These are phyloP conservation scores for Saccharomyces hybrid DNA, from an alignment of 1,139 yeast species.

Conservation along the genomic window DNA sequence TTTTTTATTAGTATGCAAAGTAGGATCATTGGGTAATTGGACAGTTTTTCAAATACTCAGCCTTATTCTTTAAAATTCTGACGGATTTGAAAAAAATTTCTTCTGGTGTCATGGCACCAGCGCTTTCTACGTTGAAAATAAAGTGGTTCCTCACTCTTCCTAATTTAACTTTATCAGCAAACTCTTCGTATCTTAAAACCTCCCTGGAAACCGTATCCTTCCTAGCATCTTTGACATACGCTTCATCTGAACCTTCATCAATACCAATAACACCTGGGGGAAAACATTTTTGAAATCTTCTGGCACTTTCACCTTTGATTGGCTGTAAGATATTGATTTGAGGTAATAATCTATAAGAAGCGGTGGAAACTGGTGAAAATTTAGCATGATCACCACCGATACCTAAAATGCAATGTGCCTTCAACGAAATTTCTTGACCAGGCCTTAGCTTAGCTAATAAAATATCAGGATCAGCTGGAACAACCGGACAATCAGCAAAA, in stretches of 20 bases:
- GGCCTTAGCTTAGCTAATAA: constrained; percentile 89
- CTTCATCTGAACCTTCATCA: constrained; percentile 52
- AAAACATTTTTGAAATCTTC: constrained; percentile 79
- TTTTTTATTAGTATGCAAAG: neutral
- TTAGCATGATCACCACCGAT: constrained; percentile 94
- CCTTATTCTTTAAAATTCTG: constrained; percentile 77
- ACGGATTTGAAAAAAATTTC: constrained; percentile 90
- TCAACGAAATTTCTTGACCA: constrained; percentile 87
- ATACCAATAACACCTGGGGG: constrained; percentile 89
- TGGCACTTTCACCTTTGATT: constrained; percentile 69
- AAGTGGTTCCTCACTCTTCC: constrained; percentile 92
- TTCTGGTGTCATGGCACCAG: constrained; percentile 96
- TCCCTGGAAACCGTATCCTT: constrained; percentile 95
- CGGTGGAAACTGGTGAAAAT: constrained; percentile 94
- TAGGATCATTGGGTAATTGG: constrained; percentile 54
- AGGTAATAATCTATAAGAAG: constrained; percentile 95
- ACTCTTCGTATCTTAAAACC: constrained; percentile 88
- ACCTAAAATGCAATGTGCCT: constrained; percentile 89
- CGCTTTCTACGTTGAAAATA: constrained; percentile 86
- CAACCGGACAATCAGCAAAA: constrained; percentile 63
- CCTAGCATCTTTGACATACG: constrained; percentile 80
- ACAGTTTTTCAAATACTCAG: constrained; percentile 69
- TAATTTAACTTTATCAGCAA: constrained; percentile 77
- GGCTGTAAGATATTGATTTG: constrained; percentile 71
- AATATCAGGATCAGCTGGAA: constrained; percentile 79